Base-by-base conservation (phyloP, 139 green algal genomes). In the Chlorella sp. region DNA sequence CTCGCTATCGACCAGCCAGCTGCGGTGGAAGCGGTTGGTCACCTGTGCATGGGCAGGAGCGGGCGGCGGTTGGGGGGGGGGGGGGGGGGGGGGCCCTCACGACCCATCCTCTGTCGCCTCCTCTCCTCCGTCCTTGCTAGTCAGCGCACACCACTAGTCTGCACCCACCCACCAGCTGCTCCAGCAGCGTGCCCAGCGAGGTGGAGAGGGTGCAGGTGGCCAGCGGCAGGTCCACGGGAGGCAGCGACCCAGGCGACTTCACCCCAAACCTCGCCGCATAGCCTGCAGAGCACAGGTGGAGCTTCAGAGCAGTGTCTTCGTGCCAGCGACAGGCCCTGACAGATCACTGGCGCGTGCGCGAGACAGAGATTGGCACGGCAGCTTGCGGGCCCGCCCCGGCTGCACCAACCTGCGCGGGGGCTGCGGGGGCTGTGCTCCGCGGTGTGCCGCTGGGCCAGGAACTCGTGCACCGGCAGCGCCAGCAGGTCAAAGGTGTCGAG, bases 401-500 rank as follows among this genome's bases (percentile, higher is more conserved):
- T 48, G 5, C 45, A 38, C 68, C 45, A 25, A n/a, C 45, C 55
- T 14, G 53, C 64, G n/a, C 64, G n/a, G n/a, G n/a, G n/a, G n/a
- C 64, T 29, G 55, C 64, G 0, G 64, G 64, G 42, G 53, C n/a
- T 8, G 25, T 59, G 36, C 17, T 31, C 35, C 25, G 35, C 3
- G 35, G 60, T 21, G 33, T 4, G 14, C 33, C 14, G 38, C 8
- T 14, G 5, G 62, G 35, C 31, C 63, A 79, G 56, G 7, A 79
- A 79, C 7, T 17, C 38, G 35, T 11, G 29, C 31, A 77, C 71
- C 9, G 71, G 71, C 15, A 77, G 50, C 8, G 33, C 67, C 63
- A 82, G 51, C 51, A 29, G 50, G 23, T 65, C 65, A 36, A 77
- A 77, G 40, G 38, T 50, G 5, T 36, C 36, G 21, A 67, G 67